Evolutionary conservation across 192 early-diverging fungal genomes (phyloP).

Genomic region (Gigaspora rosea): DNA sequence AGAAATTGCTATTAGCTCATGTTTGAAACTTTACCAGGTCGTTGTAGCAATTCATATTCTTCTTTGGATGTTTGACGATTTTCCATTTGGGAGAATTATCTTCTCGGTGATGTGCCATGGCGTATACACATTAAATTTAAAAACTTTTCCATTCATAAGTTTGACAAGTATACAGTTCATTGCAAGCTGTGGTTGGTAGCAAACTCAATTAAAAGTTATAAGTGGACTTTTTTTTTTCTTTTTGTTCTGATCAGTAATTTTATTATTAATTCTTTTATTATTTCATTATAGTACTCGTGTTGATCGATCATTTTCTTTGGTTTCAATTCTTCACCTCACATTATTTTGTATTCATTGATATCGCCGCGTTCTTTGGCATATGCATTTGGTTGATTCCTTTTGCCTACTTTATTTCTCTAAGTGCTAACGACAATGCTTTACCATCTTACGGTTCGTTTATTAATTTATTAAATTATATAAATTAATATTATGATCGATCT

Average conservation of each 20-base stretch:
- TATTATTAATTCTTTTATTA: background rate
- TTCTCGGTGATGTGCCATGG: conserved; percentile 78
- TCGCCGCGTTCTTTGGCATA: conserved; percentile 91
- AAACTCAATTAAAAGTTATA: background rate
- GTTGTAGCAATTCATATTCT: conserved; percentile 70
- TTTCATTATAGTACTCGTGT: conserved; percentile 57
- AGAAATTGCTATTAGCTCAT: background rate
- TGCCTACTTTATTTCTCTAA: conserved; percentile 88
- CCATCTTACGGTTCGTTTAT: conserved; percentile 56
- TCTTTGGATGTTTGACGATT: conserved; percentile 76
- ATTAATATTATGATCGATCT: background rate
- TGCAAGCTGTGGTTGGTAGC: conserved; percentile 72
- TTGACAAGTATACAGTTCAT: conserved; percentile 75
- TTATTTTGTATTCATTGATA: conserved; percentile 74
- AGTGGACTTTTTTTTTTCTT: background rate
- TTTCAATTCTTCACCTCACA: conserved; percentile 85
- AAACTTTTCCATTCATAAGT: conserved; percentile 82
- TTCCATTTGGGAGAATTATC: conserved; percentile 67
- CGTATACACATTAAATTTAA: conserved; percentile 79
- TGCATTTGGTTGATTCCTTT: conserved; percentile 95
- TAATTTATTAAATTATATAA: background rate
- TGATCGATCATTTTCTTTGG: conserved; percentile 93
- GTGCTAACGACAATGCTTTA: conserved; percentile 85
- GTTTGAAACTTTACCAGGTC: conserved; percentile 39
- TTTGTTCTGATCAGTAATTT: background rate